Base-by-base conservation (phyloP, 805 yeast genomes). In the Lipomyces lipofer region DNA sequence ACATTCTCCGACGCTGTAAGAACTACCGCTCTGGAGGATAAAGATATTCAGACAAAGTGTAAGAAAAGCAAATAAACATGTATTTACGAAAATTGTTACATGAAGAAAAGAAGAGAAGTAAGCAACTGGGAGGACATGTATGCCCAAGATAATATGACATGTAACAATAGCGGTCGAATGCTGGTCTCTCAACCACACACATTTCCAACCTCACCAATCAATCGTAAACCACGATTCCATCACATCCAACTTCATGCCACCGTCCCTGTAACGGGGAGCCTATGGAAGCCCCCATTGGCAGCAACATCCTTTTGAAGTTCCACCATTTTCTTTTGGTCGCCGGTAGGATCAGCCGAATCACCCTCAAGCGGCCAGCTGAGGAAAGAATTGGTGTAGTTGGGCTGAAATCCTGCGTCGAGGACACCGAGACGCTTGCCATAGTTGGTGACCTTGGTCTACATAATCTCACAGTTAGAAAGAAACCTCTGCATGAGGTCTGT, bases 401-500 rank as follows among this genome's bases (percentile, higher is more conserved):
- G 68, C 45, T 67, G 63, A 65, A 76, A 79, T 59, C 75, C 81
- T n/a, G 59, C 64, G 44, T 81, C 82, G 61, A 79, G 70, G 55
- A 79, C 77, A 28, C 75, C 75, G 64, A 79, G 71, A 65, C 83
- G 73, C 67, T 79, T 78, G 54, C 83, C 82, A 63, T 79, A 79
- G 47, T 74, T 75, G 45, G 79, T 79, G 55, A 79, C 83, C 69
- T 79, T 79, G 48, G 67, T 72, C 45, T 42, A 19, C 9, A 36
- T 8, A 19, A 4, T 36, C 21, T 36, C 40, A 36, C 13, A 1
- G 40, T 36, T 36, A 36, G 40, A n/a, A 15, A 22, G 35, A 42
- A 42, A 19, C 4, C 13, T 8, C 19, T 13, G 17, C 13, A 9
- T 42, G 17, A 5, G 8, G 9, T 3, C 13, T 15, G 10, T 22